Conservation (phyloP, 768 basidiomycete species). For the Tricholoma furcatifolium region DNA sequence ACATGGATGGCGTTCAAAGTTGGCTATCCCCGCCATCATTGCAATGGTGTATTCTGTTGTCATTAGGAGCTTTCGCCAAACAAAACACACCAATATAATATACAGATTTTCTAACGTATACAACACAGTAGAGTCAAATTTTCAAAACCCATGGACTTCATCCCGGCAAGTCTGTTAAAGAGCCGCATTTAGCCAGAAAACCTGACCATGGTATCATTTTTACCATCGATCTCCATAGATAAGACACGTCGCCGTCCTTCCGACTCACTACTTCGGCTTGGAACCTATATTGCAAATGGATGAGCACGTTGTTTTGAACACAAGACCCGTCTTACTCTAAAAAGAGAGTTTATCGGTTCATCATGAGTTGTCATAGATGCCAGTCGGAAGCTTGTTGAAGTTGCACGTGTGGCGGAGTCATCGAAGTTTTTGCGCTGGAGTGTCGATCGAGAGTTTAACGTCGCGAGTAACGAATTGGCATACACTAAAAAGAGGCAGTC, state of each 20-base stretch:
- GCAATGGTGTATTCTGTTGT: background rate
- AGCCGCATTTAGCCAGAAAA: background rate
- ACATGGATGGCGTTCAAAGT: conserved; percentile 12
- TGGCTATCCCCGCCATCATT: background rate
- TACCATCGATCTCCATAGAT: conserved; percentile 6
- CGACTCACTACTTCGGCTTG: conserved; percentile 9
- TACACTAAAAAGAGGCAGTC: conserved; percentile 31
- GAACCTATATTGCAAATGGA: background rate
- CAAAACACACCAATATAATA: background rate
- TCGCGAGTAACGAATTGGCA: conserved; percentile 44
- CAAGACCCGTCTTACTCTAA: conserved; percentile 8
- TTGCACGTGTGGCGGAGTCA: conserved; percentile 19
- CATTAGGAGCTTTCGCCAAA: background rate
- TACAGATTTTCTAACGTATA: background rate
- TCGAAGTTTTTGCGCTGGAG: conserved; percentile 25
- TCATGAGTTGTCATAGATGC: conserved; percentile 24
- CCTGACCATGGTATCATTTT: conserved; percentile 9
- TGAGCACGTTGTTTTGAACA: too few relatives aligned
- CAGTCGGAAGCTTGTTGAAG: conserved; percentile 35
- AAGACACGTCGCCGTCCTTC: conserved; percentile 9
- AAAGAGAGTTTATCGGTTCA: conserved; percentile 18
- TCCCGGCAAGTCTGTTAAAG: too few relatives aligned
- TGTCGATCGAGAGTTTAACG: conserved; percentile 40
- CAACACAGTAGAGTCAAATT: too few relatives aligned
- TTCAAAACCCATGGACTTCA: too few relatives aligned